Conservation (phyloP, 129 eudicot species). For the Tagetes patula region DNA sequence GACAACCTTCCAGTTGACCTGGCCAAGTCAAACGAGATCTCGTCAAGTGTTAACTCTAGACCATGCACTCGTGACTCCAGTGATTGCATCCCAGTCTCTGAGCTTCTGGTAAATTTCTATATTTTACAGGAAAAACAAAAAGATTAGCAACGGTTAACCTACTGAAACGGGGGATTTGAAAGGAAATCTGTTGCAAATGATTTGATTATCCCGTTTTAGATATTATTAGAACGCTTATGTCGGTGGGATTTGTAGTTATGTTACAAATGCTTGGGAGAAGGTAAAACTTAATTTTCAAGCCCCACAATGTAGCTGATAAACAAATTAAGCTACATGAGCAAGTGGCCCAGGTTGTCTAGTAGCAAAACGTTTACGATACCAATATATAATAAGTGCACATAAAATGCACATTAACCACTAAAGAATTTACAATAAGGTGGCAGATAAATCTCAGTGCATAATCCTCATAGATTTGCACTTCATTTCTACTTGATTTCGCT, state of each 20-base stretch:
- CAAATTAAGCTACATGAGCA: constrained; percentile 11
- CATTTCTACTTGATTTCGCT: too few relatives aligned
- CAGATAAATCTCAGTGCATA: too few relatives aligned
- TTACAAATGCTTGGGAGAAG: constrained; percentile 25
- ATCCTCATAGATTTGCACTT: too few relatives aligned
- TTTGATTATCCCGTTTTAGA: too few relatives aligned
- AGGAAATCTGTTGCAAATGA: background rate
- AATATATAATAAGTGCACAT: background rate
- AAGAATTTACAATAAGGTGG: too few relatives aligned
- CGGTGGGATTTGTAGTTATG: constrained; percentile 25
- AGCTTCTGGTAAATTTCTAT: constrained; percentile 78
- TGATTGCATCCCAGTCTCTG: constrained; percentile 71
- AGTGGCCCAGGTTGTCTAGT: constrained; percentile 32
- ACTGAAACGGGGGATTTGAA: background rate
- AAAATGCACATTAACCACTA: too few relatives aligned
- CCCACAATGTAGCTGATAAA: constrained; percentile 28
- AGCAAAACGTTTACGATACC: constrained; percentile 10
- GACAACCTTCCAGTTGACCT: constrained; percentile 76
- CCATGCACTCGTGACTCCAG: constrained; percentile 87
- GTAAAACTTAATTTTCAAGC: constrained; percentile 31
- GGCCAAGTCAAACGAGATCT: constrained; percentile 79
- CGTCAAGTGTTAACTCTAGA: constrained; percentile 75
- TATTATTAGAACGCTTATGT: background rate
- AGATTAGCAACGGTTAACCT: background rate
- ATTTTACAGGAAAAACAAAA: background rate